A percentile compares a stretch with the other conserved stretches of the same genome.
These are phyloP conservation scores for Neurospora sp. DNA, from an alignment of 495 filamentous ascomycete species.

Conservation along the genomic window DNA sequence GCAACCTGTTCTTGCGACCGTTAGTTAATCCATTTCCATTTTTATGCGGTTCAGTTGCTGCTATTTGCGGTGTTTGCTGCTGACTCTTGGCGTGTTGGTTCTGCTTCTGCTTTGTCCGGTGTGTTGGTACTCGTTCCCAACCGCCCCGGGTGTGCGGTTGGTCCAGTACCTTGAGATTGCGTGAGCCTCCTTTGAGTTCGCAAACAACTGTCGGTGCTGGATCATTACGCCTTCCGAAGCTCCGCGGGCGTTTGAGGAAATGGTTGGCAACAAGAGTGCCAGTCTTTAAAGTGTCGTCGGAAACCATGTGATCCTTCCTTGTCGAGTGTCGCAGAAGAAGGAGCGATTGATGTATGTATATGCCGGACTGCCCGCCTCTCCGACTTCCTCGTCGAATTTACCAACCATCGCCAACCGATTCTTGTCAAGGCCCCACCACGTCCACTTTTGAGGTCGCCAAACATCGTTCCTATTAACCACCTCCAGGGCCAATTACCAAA, in stretches of 20 bases:
- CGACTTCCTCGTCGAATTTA: too few species aligned
- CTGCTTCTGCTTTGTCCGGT: not conserved
- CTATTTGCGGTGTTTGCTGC: not conserved
- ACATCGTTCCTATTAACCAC: not conserved
- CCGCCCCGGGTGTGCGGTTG: not conserved
- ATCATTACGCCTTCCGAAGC: not conserved
- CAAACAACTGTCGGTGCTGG: not conserved
- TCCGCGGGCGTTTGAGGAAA: not conserved
- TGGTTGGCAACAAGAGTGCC: not conserved
- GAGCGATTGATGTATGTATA: not conserved
- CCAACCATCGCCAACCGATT: not conserved
- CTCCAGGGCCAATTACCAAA: not conserved
- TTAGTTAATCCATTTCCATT: not conserved
- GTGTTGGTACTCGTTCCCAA: not conserved
- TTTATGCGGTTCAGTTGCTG: not conserved
- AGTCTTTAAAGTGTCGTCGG: too few species aligned
- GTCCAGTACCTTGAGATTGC: not conserved
- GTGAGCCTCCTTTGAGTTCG: not conserved
- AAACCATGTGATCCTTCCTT: too few species aligned
- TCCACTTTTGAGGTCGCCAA: not conserved
- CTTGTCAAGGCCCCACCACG: not conserved
- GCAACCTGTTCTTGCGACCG: not conserved
- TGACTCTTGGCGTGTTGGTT: not conserved
- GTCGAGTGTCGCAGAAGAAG: not conserved
- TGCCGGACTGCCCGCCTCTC: not conserved